phyloP scores from a whole-genome alignment of 2,329 filamentous ascomycete genomes.

The Capronia epimyces region DNA sequence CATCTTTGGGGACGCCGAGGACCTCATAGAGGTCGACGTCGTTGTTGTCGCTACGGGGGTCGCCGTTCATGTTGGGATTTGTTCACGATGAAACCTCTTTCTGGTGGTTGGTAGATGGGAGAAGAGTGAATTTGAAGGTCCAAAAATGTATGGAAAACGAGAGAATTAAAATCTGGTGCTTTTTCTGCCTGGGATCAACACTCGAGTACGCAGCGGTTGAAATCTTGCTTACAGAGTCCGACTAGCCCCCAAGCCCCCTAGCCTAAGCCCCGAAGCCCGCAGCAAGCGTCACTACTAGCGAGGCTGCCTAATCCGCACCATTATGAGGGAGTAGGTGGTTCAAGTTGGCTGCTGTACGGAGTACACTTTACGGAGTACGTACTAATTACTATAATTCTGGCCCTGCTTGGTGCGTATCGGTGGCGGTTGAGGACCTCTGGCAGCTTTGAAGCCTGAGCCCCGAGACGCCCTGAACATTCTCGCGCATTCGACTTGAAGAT shows the following conservation, averaged over 20 bases:
- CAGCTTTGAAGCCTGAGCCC: no score
- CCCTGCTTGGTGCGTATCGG: no score
- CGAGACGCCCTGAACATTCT: slow-evolving; percentile 16
- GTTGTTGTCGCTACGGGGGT: slow-evolving; percentile 1
- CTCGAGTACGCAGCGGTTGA: neutral
- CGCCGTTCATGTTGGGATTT: slow-evolving; percentile 19
- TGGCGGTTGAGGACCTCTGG: no score
- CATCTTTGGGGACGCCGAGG: slow-evolving; percentile 57
- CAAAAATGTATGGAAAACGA: neutral
- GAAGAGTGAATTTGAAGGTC: neutral
- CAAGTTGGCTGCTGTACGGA: no score
- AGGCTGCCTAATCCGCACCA: no score
- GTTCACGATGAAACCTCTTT: neutral
- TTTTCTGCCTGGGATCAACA: neutral
- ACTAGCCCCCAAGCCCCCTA: no score
- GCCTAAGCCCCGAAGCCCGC: no score
- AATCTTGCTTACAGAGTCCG: no score
- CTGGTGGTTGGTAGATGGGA: neutral
- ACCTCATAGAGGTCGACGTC: slow-evolving; percentile 29
- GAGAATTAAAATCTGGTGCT: neutral
- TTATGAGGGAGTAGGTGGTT: no score
- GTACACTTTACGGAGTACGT: no score
- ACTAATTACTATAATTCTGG: no score
- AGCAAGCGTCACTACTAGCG: no score
- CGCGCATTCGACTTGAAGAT: slow-evolving; percentile 9